phyloP scores from a whole-genome alignment of 2,329 filamentous ascomycete genomes.

The Aspergillus costaricaensis region DNA sequence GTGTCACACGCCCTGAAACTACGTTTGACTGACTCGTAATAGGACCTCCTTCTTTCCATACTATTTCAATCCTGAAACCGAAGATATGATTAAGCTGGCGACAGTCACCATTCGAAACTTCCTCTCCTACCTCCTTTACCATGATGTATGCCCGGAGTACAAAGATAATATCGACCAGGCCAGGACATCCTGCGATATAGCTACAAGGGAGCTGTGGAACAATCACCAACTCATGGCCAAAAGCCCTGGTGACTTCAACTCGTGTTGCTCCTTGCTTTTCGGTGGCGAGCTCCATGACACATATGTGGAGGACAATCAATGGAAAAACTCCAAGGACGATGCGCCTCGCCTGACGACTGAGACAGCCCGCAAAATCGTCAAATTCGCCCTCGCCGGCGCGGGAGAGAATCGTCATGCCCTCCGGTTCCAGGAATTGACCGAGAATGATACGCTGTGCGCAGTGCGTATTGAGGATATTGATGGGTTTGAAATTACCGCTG shows the following conservation, averaged over 20 bases:
- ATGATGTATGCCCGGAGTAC: constrained; percentile 85
- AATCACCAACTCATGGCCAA: constrained; percentile 53
- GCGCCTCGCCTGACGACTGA: constrained; percentile 46
- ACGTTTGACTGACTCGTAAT: constrained; percentile 10
- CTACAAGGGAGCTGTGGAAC: constrained; percentile 66
- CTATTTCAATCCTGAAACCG: constrained; percentile 58
- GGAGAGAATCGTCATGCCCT: constrained; percentile 43
- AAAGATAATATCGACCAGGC: constrained; percentile 66
- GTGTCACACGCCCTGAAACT: not conserved
- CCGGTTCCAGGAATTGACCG: constrained; percentile 42
- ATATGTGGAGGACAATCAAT: constrained; percentile 45
- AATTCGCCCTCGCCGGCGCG: constrained; percentile 51
- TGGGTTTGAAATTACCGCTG: constrained; percentile 61
- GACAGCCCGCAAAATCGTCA: constrained; percentile 53
- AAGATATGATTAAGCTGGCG: constrained; percentile 58
- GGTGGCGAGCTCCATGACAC: constrained; percentile 53
- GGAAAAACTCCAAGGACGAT: constrained; percentile 38
- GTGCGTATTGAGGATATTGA: constrained; percentile 52
- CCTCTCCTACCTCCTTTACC: constrained; percentile 80
- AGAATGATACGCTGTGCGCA: constrained; percentile 42
- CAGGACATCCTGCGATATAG: constrained; percentile 65
- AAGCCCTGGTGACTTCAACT: constrained; percentile 79
- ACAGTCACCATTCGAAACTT: constrained; percentile 78
- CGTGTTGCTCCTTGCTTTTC: constrained; percentile 70
- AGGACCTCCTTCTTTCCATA: constrained; percentile 60